Percentiles rank a stretch among this genome's conserved stretches.
Evolutionary conservation across 331 rosid genomes (phyloP).

Genomic region (Rosa hybrid): DNA sequence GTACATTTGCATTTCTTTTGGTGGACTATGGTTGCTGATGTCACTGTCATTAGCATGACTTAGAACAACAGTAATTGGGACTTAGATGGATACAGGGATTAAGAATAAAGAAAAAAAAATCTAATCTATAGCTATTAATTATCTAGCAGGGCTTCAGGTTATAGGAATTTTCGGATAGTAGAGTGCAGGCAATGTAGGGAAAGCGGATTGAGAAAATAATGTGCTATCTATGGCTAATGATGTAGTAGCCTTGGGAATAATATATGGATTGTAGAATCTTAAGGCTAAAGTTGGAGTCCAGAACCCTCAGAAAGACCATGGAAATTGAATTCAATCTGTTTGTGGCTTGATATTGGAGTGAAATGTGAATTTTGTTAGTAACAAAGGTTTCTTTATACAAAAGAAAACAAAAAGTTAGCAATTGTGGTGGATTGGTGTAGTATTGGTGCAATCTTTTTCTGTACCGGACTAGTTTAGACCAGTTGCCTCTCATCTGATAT

Average conservation of each 20-base stretch:
- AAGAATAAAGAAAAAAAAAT: neutral
- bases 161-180: no score
- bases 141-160: neutral
- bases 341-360: neutral
- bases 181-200: no score
- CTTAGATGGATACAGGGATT: neutral
- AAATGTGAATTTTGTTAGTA: neutral
- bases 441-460: neutral
- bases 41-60: neutral
- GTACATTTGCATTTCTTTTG: neutral
- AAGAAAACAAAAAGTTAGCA: neutral
- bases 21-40: neutral
- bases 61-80: neutral
- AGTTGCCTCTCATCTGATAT: neutral
- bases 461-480: neutral
- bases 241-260: no score
- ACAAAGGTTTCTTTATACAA: neutral
- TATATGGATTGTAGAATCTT: neutral
- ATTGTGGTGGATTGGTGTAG: neutral
- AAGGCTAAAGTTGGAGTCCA: neutral
- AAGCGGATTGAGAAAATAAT: no score
- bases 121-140: neutral
- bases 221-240: no score
- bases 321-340: neutral
- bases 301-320: neutral